Base-by-base conservation (phyloP, 495 filamentous ascomycete genomes). In the Aspergillus homomorphus region DNA sequence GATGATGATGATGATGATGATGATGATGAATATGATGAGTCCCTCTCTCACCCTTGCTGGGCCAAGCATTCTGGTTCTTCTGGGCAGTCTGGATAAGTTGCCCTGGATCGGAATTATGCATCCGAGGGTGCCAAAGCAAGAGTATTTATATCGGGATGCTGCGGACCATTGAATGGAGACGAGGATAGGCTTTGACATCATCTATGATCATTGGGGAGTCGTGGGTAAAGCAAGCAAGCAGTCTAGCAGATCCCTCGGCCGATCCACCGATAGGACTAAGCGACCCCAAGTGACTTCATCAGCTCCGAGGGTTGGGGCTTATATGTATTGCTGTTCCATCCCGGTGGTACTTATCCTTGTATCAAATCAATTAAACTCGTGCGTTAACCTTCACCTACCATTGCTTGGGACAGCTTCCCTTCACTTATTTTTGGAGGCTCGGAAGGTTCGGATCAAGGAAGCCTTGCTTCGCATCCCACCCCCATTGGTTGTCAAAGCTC, bases 31-130 rank as follows among this genome's bases (percentile, higher is more conserved):
- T n/a, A n/a, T n/a, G n/a, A 38, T 7, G 33, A 38, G 33, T 38
- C 33, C n/a, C 12, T 38, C 10, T 38, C 33, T 12, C 54, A 58
- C 57, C 59, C 60, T 61, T 66, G 56, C 63, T 64, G 45, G 43
- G 63, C 63, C 63, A 66, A 66, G 63, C 60, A 66, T 66, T 63
- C 60, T 63, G 51, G 58, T 45, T 60, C 42, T 24, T 53, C 56
- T 45, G 57, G 53, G 59, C 24, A 46, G 22, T 7, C 16, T 23
- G 45, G 18, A 2, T 46, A 19, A 46, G 18, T 21, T 1, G 45
- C 45, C 22, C 48, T 28, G 48, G 48, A 28, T 18, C 23, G 22
- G 3, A 9, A 24, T 51, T 48, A 48, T 48, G 23, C 20, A 48
- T 21, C 45, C 45, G 45, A 15, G 8, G 20, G 19, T 5, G 45